phyloP scores from a whole-genome alignment of 495 filamentous ascomycete genomes.

The Penicillium ochrochloron region DNA sequence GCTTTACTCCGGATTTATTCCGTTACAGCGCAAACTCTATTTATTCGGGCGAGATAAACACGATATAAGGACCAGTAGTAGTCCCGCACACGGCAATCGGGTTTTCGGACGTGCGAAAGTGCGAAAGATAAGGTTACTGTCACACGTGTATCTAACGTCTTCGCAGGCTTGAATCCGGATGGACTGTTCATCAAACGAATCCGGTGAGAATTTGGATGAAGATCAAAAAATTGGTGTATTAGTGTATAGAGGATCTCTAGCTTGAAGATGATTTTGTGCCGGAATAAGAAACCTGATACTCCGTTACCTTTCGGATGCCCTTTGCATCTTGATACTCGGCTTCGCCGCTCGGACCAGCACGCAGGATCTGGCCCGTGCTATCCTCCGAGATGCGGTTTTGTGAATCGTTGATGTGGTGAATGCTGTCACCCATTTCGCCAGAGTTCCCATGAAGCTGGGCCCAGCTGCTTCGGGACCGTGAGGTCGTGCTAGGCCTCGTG shows the following conservation, averaged over 20 bases:
- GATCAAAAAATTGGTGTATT: too few species aligned
- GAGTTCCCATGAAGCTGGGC: background rate
- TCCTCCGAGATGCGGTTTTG: background rate
- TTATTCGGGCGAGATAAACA: background rate
- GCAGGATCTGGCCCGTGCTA: background rate
- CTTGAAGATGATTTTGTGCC: background rate
- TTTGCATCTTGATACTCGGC: background rate
- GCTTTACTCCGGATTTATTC: background rate
- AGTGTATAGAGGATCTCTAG: background rate
- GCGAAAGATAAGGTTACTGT: background rate
- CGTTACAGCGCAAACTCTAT: background rate
- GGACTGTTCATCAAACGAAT: too few species aligned
- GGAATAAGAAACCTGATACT: background rate
- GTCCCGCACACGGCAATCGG: background rate
- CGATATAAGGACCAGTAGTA: background rate
- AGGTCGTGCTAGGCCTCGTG: background rate
- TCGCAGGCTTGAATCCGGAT: background rate
- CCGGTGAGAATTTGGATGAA: too few species aligned
- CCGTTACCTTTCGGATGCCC: background rate
- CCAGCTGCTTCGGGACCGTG: background rate
- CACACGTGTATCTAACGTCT: background rate
- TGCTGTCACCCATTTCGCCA: background rate
- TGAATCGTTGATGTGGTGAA: background rate
- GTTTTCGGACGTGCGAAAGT: background rate
- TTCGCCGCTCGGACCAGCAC: background rate